A percentile compares a stretch with the other conserved stretches of the same genome.
These are phyloP conservation scores for Tetrahymena thermophila DNA, from an alignment of 73 alveolate genomes.

Conservation along the genomic window DNA sequence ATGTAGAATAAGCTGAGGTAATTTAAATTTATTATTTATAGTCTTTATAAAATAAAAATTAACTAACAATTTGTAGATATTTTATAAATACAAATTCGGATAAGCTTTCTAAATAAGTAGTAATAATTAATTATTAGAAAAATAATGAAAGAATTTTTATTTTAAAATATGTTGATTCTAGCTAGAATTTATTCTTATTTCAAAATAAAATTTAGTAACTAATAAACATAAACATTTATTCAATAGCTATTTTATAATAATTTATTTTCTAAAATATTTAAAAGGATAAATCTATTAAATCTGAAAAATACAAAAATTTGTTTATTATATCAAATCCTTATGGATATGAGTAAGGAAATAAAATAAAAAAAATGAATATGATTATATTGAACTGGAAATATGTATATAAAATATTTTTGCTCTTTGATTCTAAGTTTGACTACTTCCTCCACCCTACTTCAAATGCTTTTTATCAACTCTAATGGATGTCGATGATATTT, in stretches of 20 bases:
- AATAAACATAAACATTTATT: too few species aligned
- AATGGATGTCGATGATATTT: not conserved
- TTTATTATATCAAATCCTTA: not conserved
- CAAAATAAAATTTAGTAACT: too few species aligned
- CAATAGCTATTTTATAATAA: too few species aligned
- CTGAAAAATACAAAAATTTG: not conserved
- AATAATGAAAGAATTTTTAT: too few species aligned
- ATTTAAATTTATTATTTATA: not conserved
- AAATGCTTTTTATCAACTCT: not conserved
- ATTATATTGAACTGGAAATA: not conserved
- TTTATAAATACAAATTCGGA: too few species aligned
- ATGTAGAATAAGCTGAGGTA: not conserved
- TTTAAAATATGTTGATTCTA: too few species aligned
- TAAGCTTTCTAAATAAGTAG: too few species aligned
- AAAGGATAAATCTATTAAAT: not conserved
- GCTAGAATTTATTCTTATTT: too few species aligned
- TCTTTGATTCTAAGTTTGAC: not conserved
- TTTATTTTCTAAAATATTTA: too few species aligned
- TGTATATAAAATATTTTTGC: not conserved
- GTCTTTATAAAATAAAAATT: too few species aligned
- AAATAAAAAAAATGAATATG: not conserved
- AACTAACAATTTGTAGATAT: too few species aligned
- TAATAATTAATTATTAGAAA: too few species aligned
- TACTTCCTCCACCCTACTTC: not conserved
- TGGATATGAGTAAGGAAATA: not conserved